Conservation (phyloP, 257 asterid genomes). For the Nicotiana obtusifolia region DNA sequence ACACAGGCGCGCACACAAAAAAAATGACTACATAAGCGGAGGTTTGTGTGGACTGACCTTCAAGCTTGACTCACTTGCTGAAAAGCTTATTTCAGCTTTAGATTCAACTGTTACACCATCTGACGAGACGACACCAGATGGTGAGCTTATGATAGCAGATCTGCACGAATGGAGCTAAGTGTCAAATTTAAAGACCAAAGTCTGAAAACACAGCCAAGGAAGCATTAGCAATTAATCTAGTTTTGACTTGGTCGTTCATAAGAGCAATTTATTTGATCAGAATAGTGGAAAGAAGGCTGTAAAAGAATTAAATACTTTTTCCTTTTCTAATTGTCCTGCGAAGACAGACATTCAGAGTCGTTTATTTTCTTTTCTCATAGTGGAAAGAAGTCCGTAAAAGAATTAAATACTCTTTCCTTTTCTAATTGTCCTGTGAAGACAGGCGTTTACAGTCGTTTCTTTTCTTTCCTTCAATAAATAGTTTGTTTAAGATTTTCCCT, state of each 20-base stretch:
- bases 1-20: background rate
- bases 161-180: conserved; percentile 32
- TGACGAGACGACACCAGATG: conserved; percentile 38
- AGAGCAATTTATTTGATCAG: background rate
- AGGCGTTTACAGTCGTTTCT: background rate
- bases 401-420: background rate
- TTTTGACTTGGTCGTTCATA: background rate
- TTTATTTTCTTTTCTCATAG: background rate
- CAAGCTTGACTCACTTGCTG: conserved; percentile 35
- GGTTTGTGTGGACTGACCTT: conserved; percentile 44
- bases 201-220: background rate
- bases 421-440: background rate
- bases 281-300: background rate
- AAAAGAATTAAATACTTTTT: background rate
- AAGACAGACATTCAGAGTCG: background rate
- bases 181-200: conserved; percentile 4
- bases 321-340: background rate
- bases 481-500: background rate
- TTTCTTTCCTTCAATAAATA: background rate
- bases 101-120: conserved; percentile 26
- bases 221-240: background rate
- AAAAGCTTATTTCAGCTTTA: conserved; percentile 32
- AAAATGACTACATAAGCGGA: background rate
- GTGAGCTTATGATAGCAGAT: conserved; percentile 47
- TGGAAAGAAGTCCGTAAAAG: background rate